A percentile compares a stretch with the other conserved stretches of the same genome.
phyloP scores from a whole-genome alignment of 345 rosid species.

The Salix brachista region DNA sequence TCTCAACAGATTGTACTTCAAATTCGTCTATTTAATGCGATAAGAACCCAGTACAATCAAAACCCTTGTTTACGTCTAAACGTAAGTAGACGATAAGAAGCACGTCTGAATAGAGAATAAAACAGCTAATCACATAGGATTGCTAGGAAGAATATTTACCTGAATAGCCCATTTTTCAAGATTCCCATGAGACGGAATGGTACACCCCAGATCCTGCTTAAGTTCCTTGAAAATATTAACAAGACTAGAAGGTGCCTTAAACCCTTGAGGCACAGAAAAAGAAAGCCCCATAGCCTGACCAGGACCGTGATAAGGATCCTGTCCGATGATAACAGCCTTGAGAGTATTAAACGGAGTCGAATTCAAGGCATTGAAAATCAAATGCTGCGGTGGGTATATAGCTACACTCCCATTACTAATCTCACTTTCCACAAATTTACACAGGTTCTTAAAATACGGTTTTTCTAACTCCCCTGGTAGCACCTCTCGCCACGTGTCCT shows the following conservation, averaged over 20 bases:
- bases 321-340: slow-evolving; percentile 86
- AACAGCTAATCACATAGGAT: background rate
- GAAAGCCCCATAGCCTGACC: slow-evolving; percentile 98
- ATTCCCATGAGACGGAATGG: slow-evolving; percentile 84
- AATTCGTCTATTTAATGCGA: background rate
- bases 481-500: slow-evolving; percentile 70
- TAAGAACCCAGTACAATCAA: background rate
- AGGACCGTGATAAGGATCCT: slow-evolving; percentile 97
- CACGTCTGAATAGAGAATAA: background rate
- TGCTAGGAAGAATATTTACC: slow-evolving; percentile 28
- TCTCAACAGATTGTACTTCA: background rate
- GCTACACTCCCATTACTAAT: slow-evolving; percentile 22
- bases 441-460: slow-evolving; percentile 55
- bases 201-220: slow-evolving; percentile 75
- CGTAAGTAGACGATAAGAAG: background rate
- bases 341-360: slow-evolving; percentile 69
- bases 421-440: slow-evolving; percentile 60
- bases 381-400: slow-evolving; percentile 71
- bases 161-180: slow-evolving; percentile 83
- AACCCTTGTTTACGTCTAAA: background rate
- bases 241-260: slow-evolving; percentile 80
- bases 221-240: slow-evolving; percentile 89
- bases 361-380: slow-evolving; percentile 81
- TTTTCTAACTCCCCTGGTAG: slow-evolving; percentile 66
- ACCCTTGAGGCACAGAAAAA: slow-evolving; percentile 82